These are phyloP conservation scores for Leccinum subgranulosum DNA, from an alignment of 768 basidiomycete genomes.

Conservation along the genomic window DNA sequence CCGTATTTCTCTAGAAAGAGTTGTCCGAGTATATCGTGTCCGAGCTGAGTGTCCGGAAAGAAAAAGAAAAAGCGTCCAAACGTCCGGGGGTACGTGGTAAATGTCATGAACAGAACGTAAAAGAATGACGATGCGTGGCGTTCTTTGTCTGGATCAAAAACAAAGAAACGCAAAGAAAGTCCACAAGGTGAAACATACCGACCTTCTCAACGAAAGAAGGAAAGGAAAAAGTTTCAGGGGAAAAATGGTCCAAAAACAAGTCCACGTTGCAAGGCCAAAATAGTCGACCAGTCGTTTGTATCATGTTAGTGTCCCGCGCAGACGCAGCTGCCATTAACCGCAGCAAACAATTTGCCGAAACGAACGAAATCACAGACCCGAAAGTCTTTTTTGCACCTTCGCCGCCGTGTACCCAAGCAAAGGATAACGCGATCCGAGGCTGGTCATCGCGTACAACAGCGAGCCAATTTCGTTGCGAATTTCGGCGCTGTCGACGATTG, in stretches of 20 bases:
- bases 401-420: conserved; percentile 40
- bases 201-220: conserved; percentile 1
- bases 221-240: neutral
- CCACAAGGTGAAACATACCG: conserved; percentile 5
- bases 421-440: conserved; percentile 58
- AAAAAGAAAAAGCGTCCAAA: neutral
- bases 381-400: conserved; percentile 31
- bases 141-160: conserved; percentile 6
- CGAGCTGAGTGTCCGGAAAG: conserved; percentile 14
- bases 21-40: conserved; percentile 19
- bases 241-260: conserved; percentile 8
- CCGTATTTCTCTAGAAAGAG: conserved; percentile 19
- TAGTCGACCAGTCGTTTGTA: neutral
- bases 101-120: conserved; percentile 25
- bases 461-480: conserved; percentile 59
- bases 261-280: conserved; percentile 6
- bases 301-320: neutral
- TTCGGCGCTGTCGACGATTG: conserved; percentile 53
- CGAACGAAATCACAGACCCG: conserved; percentile 23
- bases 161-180: neutral
- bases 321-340: neutral
- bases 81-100: conserved; percentile 21
- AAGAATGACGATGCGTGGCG: conserved; percentile 6
- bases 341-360: neutral
- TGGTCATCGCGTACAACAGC: conserved; percentile 62